Evolutionary conservation across 140 eudicot species (phyloP).

Genomic region (Cichorium intybus): DNA sequence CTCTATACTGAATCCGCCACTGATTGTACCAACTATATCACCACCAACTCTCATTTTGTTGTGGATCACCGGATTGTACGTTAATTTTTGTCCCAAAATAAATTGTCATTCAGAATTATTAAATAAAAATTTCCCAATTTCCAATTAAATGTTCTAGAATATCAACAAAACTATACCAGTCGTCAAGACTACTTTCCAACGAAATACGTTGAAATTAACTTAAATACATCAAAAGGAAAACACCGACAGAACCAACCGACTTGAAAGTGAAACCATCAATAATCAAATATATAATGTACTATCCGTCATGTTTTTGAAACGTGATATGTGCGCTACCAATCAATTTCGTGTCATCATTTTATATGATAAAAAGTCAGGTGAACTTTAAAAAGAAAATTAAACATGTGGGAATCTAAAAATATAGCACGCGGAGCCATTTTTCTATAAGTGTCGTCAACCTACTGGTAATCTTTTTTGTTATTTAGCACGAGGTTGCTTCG

Average conservation of each 20-base stretch:
- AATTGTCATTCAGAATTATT: too few species aligned
- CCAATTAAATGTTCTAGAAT: not conserved
- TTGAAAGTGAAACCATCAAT: not conserved
- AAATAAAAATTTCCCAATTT: not conserved
- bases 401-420: constrained; percentile 2
- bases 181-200: not conserved
- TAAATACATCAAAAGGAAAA: not conserved
- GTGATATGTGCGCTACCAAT: constrained; percentile 4
- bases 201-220: not conserved
- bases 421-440: not conserved
- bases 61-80: not conserved
- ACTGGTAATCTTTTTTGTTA: not conserved
- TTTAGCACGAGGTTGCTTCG: constrained; percentile 1
- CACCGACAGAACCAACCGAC: not conserved
- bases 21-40: too few species aligned
- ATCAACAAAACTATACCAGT: not conserved
- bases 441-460: not conserved
- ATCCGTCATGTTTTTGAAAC: not conserved
- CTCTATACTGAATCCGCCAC: too few species aligned
- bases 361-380: not conserved
- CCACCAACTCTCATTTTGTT: not conserved
- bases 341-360: not conserved
- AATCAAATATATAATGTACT: not conserved
- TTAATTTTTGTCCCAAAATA: not conserved
- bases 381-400: not conserved